Evolutionary conservation across 495 filamentous ascomycete genomes (phyloP).

Genomic region (Darksidea phi): DNA sequence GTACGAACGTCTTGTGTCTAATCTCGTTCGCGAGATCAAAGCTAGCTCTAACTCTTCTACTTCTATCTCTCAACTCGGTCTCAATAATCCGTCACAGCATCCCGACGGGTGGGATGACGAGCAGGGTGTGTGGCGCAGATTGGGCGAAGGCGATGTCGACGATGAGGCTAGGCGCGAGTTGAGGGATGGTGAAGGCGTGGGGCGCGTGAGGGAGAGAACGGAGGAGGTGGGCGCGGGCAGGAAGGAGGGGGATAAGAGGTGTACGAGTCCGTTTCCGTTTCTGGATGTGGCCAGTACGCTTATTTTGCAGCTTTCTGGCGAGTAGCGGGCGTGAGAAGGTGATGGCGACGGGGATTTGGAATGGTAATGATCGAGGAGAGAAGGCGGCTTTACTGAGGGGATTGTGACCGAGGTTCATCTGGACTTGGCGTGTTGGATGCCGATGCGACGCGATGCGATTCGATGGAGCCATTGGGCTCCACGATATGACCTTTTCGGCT

Average conservation of each 20-base stretch:
- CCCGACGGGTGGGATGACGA: constrained; percentile 27
- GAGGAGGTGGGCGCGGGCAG: constrained; percentile 44
- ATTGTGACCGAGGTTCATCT: not conserved
- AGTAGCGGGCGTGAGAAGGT: constrained; percentile 1
- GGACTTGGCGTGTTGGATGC: no score
- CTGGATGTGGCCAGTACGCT: constrained; percentile 69
- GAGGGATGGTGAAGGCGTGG: constrained; percentile 25
- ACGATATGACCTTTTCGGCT: no score
- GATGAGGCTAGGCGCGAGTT: constrained; percentile 35
- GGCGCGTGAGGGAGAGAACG: constrained; percentile 39
- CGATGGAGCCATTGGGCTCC: no score
- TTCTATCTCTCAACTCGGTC: constrained; percentile 12
- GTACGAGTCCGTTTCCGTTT: constrained; percentile 74
- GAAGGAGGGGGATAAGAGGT: constrained; percentile 63
- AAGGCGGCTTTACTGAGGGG: no score
- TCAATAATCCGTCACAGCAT: constrained; percentile 3
- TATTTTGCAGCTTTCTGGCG: constrained; percentile 75
- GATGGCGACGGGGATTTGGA: not conserved
- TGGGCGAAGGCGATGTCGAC: constrained; percentile 35
- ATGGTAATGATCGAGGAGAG: no score
- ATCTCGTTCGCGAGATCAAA: constrained; percentile 39
- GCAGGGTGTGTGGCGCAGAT: constrained; percentile 35
- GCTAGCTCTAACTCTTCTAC: constrained; percentile 22
- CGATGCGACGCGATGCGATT: no score
- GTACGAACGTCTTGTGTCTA: constrained; percentile 73